These are phyloP conservation scores for Diutina pseudorugosa DNA, from an alignment of 1,139 yeast genomes.

Conservation along the genomic window DNA sequence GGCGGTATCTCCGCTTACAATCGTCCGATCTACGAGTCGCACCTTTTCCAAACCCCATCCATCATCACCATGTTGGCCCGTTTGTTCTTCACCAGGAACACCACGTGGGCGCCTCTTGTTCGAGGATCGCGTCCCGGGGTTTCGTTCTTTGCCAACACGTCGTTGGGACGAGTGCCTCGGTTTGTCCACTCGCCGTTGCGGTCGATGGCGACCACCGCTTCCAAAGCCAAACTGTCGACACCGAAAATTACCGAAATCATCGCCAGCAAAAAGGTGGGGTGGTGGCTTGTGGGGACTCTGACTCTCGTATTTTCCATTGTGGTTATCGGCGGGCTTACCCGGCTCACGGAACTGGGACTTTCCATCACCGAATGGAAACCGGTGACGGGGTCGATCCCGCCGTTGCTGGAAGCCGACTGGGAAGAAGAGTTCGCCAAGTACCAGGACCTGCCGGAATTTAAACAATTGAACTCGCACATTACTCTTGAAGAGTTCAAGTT, in stretches of 20 bases:
- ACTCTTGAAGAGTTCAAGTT: conserved; percentile 89
- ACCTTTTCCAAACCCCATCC: background rate
- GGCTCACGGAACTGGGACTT: conserved; percentile 90
- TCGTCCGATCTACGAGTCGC: background rate
- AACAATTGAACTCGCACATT: conserved; percentile 79
- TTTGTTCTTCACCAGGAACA: conserved; percentile 3
- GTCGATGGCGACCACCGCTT: background rate
- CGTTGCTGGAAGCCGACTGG: conserved; percentile 73
- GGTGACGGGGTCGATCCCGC: conserved; percentile 90
- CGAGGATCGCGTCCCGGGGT: background rate
- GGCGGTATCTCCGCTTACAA: background rate
- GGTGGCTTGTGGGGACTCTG: conserved; percentile 86
- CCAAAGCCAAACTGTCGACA: too few species aligned
- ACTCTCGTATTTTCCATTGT: conserved; percentile 90
- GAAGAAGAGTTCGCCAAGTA: conserved; percentile 71
- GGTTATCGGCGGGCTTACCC: conserved; percentile 89
- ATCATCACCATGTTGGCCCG: background rate
- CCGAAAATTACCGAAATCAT: background rate
- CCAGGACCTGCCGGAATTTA: conserved; percentile 80
- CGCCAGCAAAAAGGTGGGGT: conserved; percentile 28
- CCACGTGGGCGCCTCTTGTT: background rate
- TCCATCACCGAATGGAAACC: conserved; percentile 99
- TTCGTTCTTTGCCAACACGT: background rate
- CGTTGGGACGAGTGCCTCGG: background rate
- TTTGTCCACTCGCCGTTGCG: background rate